phyloP scores from a whole-genome alignment of 495 filamentous ascomycete genomes.

The Podospora fimiseda region DNA sequence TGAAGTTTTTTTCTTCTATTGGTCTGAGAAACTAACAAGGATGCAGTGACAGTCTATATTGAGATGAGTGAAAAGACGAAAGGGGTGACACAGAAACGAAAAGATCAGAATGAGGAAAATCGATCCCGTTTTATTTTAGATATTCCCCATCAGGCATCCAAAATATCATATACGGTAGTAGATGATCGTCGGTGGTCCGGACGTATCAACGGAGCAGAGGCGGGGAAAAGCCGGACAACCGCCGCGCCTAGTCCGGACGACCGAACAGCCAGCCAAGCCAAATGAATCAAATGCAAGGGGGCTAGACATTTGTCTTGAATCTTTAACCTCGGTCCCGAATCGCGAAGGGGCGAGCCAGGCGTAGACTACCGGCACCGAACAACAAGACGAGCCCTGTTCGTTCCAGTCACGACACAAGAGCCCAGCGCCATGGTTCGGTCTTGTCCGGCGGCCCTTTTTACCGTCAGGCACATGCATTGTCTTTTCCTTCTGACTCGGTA shows the following conservation, averaged over 20 bases:
- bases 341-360: neutral
- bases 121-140: too few species aligned
- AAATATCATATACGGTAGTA: too few species aligned
- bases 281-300: neutral
- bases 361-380: neutral
- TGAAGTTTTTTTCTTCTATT: too few species aligned
- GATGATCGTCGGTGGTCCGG: neutral
- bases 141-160: too few species aligned
- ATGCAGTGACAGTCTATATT: too few species aligned
- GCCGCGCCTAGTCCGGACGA: neutral
- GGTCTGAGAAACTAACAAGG: too few species aligned
- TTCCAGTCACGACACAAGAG: neutral
- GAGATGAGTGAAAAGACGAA: too few species aligned
- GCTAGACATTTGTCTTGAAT: neutral
- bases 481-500: neutral
- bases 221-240: constrained; percentile 1
- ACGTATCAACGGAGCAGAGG: neutral
- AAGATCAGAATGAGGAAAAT: too few species aligned
- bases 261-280: neutral
- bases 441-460: neutral
- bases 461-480: too few species aligned
- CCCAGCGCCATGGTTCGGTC: constrained; percentile 1
- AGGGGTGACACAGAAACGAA: too few species aligned
- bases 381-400: neutral
- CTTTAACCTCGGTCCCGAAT: neutral